phyloP scores from a whole-genome alignment of 495 filamentous ascomycete species.

The Geopyxis carbonaria region DNA sequence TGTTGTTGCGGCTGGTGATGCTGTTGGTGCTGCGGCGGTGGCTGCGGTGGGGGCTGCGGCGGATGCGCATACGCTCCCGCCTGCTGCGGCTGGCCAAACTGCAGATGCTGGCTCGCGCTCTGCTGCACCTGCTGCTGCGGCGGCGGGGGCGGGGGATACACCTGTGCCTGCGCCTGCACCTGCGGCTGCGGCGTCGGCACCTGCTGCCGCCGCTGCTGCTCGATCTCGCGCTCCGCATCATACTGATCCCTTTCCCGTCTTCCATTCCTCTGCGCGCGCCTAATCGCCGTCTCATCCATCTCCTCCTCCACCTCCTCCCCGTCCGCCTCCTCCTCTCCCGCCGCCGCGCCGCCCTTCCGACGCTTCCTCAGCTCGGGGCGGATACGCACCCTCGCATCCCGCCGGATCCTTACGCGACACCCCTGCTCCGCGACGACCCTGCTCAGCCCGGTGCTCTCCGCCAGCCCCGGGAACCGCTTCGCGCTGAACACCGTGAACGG shows the following conservation, averaged over 20 bases:
- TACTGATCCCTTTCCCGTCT: constrained; percentile 18
- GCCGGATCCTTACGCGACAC: constrained; percentile 87
- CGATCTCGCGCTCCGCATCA: constrained; percentile 13
- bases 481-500: constrained; percentile 87
- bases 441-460: constrained; percentile 76
- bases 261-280: constrained; percentile 15
- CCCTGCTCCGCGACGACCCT: constrained; percentile 90
- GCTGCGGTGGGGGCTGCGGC: too few relatives aligned
- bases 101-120: constrained; percentile 16
- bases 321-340: too few relatives aligned
- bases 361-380: too few relatives aligned
- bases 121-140: constrained; percentile 17
- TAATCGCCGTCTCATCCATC: constrained; percentile 22
- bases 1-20: too few relatives aligned
- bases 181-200: constrained; percentile 9
- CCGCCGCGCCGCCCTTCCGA: too few relatives aligned
- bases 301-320: too few relatives aligned
- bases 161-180: too few relatives aligned
- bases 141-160: constrained; percentile 18
- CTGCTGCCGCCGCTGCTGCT: constrained; percentile 8
- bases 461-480: constrained; percentile 93
- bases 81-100: too few relatives aligned
- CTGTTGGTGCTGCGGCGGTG: too few relatives aligned
- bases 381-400: constrained; percentile 92
- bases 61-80: too few relatives aligned